phyloP scores from a whole-genome alignment of 2,329 filamentous ascomycete species.

The Cladosporium cucumerinum region DNA sequence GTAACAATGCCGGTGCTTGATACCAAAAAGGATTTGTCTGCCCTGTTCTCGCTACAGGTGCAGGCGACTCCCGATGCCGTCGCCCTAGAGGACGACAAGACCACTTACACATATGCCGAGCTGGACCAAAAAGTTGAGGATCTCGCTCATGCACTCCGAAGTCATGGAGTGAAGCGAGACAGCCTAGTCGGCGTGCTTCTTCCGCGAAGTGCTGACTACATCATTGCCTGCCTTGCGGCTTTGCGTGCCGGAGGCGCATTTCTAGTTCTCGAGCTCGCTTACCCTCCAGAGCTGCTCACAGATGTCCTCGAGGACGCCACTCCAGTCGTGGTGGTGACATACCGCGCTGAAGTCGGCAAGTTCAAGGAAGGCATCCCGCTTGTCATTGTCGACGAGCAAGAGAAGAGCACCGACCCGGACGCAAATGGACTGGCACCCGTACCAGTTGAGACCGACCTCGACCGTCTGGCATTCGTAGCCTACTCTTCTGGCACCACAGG shows the following conservation, averaged over 20 bases:
- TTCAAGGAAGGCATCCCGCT: slow-evolving; percentile 62
- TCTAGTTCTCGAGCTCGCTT: slow-evolving; percentile 74
- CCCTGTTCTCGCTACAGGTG: slow-evolving; percentile 68
- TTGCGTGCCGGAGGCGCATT: slow-evolving; percentile 76
- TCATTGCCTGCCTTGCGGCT: slow-evolving; percentile 74
- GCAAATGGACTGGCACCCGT: slow-evolving; percentile 33
- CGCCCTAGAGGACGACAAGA: slow-evolving; percentile 68
- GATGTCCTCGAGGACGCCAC: slow-evolving; percentile 75
- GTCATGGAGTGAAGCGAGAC: slow-evolving; percentile 68
- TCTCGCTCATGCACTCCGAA: slow-evolving; percentile 63
- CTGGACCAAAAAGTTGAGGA: slow-evolving; percentile 64
- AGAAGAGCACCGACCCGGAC: slow-evolving; percentile 34
- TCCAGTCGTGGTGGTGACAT: slow-evolving; percentile 68
- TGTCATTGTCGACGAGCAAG: slow-evolving; percentile 60
- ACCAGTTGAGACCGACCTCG: slow-evolving; percentile 65
- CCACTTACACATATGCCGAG: slow-evolving; percentile 68
- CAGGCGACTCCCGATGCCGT: slow-evolving; percentile 64
- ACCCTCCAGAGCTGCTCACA: slow-evolving; percentile 68
- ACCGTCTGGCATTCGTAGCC: slow-evolving; percentile 73
- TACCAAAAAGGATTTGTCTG: slow-evolving; percentile 66
- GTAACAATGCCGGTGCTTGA: slow-evolving; percentile 64
- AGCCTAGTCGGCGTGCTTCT: slow-evolving; percentile 72
- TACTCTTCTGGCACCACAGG: slow-evolving; percentile 77
- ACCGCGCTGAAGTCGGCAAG: slow-evolving; percentile 60
- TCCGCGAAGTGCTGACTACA: slow-evolving; percentile 72